phyloP scores from a whole-genome alignment of 1,284 basidiomycete genomes.

The Megacollybia platyphylla region DNA sequence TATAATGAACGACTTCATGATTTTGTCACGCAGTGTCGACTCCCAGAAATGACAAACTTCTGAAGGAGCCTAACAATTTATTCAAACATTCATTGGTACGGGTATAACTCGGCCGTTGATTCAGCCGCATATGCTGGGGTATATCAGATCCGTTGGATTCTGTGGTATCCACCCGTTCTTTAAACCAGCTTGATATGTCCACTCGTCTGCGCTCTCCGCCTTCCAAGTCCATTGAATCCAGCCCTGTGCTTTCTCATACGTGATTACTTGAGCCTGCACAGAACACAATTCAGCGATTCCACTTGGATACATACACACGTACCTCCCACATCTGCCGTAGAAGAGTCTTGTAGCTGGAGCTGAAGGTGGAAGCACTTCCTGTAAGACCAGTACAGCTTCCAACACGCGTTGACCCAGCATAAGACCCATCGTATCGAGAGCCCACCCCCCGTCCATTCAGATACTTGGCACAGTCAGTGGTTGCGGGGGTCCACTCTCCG shows the following conservation, averaged over 20 bases:
- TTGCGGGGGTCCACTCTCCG: constrained; percentile 71
- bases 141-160: constrained; percentile 46
- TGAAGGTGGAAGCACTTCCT: neutral
- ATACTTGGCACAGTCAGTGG: constrained; percentile 74
- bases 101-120: no score
- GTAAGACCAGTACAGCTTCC: constrained; percentile 9
- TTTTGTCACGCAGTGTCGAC: constrained; percentile 17
- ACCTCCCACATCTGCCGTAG: constrained; percentile 63
- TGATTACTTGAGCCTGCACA: constrained; percentile 41
- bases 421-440: constrained; percentile 51
- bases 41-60: constrained; percentile 14
- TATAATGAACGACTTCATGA: constrained; percentile 19
- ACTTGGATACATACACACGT: no score
- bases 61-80: no score
- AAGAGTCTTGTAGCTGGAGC: constrained; percentile 42
- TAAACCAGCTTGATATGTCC: constrained; percentile 54
- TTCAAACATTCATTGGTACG: constrained; percentile 2
- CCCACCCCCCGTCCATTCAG: constrained; percentile 63
- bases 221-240: constrained; percentile 26
- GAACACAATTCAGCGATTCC: no score
- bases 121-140: constrained; percentile 39
- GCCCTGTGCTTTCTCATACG: constrained; percentile 55
- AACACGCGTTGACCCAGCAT: constrained; percentile 18
- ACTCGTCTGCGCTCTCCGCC: constrained; percentile 61
- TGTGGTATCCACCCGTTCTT: constrained; percentile 63